Base-by-base conservation (phyloP, 768 basidiomycete species). In the Boletus vinaceobasis region DNA sequence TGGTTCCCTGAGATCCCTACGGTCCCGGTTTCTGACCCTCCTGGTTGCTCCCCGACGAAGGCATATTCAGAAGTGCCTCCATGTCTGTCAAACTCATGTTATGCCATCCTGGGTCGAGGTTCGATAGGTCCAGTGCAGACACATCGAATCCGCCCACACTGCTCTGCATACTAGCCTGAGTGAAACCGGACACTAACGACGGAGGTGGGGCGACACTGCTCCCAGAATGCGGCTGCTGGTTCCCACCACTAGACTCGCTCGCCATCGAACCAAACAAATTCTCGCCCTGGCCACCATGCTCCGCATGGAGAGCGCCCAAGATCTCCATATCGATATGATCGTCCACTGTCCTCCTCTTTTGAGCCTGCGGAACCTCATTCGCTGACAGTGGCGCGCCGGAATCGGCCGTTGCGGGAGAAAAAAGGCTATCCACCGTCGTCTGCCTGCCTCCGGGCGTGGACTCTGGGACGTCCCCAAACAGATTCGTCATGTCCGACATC, bases 51-150 rank as follows among this genome's bases (percentile, higher is more conserved):
- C 61, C 67, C 19, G 59, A 38, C 8, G 68, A 53, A 14, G 73
- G 71, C 70, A 83, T 78, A 43, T 71, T 74, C 62, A 85, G 67
- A 48, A 85, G 73, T 17, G 76, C 74, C 42, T 81, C 80, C 80
- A 86, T 80, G 59, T 81, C 81, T 45, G 67, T 68, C 57, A 83
- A 75, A 56, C 70, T 74, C 68, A 83, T 74, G 35, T 75, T 80
- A 6, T 69, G 58, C 50, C 72, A 80, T 37, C 71, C 70, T 26
- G 74, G 60, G 50, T 71, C 70, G 48, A 84, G 68, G 26, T 73
- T 72, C 7, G 77, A 73, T 5, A 82, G 66, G 60, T 82, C 80
- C 29, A 82, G 60, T 11, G 74, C 62, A 48, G 74, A 72, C 55
- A 85, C 65, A 64, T 84, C 83, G 55, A 85, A 85, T 7, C 64